Conservation (phyloP, 768 basidiomycete genomes). For the Phallus indusiatus region DNA sequence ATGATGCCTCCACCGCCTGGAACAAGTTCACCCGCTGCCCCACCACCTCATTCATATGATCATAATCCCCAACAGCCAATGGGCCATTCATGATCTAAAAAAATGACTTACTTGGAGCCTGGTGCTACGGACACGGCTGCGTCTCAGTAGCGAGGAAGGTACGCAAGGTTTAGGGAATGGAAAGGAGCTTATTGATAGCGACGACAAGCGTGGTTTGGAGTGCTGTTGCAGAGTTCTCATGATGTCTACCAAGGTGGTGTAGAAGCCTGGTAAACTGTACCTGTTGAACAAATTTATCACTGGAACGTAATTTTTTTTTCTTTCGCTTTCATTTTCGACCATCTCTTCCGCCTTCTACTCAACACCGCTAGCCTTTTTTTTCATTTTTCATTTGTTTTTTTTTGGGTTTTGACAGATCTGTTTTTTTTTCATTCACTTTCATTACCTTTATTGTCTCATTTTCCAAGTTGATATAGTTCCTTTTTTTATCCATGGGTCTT, state of each 20-base stretch:
- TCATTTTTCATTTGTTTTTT: background rate
- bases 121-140: slow-evolving; percentile 28
- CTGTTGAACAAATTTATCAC: background rate
- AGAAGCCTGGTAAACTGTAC: background rate
- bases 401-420: background rate
- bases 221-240: background rate
- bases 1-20: slow-evolving; percentile 77
- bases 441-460: background rate
- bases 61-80: slow-evolving; percentile 53
- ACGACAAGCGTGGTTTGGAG: background rate
- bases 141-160: slow-evolving; percentile 19
- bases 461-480: background rate
- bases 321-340: background rate
- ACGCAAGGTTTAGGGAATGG: background rate
- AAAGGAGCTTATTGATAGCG: background rate
- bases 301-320: background rate
- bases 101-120: background rate
- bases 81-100: slow-evolving; percentile 31
- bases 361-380: background rate
- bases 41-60: slow-evolving; percentile 68
- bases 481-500: background rate
- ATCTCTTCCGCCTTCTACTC: background rate
- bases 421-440: background rate
- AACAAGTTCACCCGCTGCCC: slow-evolving; percentile 29
- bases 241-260: background rate